phyloP scores from a whole-genome alignment of 306 rosid species.

The Inga leiocalycina region DNA sequence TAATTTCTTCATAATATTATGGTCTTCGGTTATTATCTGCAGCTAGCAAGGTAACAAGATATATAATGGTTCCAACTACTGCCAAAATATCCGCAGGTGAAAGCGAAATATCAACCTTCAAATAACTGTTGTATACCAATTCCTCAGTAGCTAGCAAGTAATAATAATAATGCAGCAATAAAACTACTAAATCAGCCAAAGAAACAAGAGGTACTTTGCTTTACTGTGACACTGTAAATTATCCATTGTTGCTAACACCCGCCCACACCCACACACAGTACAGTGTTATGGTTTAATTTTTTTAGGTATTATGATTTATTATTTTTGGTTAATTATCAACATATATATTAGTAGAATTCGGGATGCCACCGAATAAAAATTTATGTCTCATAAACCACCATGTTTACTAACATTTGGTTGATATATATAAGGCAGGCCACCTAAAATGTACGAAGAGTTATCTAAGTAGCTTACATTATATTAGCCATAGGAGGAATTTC shows the following conservation, averaged over 20 bases:
- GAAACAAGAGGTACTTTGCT: background rate
- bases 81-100: constrained; percentile 40
- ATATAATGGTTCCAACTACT: constrained; percentile 39
- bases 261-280: background rate
- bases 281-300: background rate
- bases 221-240: background rate
- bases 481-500: background rate
- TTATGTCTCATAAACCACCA: background rate
- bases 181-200: constrained; percentile 7
- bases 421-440: background rate
- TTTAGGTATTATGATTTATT: background rate
- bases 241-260: background rate
- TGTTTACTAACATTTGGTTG: background rate
- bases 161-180: background rate
- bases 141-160: constrained; percentile 12
- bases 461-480: background rate
- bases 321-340: background rate
- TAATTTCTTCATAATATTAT: background rate
- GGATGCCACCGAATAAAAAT: background rate
- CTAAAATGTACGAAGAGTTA: background rate
- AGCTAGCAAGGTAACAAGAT: constrained; percentile 31
- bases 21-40: constrained; percentile 29
- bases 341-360: background rate
- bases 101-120: constrained; percentile 50
- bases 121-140: constrained; percentile 29